These are phyloP conservation scores for Hippophae tibetana DNA, from an alignment of 306 rosid genomes.

Conservation along the genomic window DNA sequence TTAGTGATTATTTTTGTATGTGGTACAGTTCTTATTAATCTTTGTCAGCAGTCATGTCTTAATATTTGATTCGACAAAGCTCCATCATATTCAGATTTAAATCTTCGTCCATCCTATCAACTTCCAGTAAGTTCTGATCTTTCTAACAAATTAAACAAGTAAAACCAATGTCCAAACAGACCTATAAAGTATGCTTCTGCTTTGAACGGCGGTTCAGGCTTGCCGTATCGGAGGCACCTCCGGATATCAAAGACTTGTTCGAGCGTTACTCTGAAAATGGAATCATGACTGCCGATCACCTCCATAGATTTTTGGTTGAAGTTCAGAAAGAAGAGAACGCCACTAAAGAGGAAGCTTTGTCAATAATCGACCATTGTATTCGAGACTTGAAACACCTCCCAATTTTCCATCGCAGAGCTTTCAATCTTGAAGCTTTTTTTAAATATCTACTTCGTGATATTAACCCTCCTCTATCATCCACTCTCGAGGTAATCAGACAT, in stretches of 20 bases:
- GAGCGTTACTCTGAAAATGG: constrained; percentile 64
- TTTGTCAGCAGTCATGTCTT: too few species aligned
- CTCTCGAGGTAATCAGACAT: constrained; percentile 35
- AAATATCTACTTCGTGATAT: constrained; percentile 57
- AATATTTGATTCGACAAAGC: too few species aligned
- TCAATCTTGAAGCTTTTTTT: constrained; percentile 72
- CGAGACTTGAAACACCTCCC: constrained; percentile 42
- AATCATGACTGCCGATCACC: constrained; percentile 45
- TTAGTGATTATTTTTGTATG: too few species aligned
- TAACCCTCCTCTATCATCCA: constrained; percentile 43
- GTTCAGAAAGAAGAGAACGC: constrained; percentile 50
- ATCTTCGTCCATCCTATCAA: too few species aligned
- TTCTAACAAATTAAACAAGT: background rate
- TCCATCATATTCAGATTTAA: too few species aligned
- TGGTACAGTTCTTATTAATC: too few species aligned
- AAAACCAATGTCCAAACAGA: constrained; percentile 60
- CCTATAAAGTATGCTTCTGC: constrained; percentile 90
- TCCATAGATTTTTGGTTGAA: constrained; percentile 52
- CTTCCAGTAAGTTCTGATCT: too few species aligned
- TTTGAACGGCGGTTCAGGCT: constrained; percentile 69
- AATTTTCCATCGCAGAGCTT: constrained; percentile 56
- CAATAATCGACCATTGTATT: constrained; percentile 37
- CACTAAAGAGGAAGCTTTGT: constrained; percentile 54
- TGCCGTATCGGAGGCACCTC: constrained; percentile 58
- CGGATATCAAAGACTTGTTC: constrained; percentile 51